phyloP scores from a whole-genome alignment of 371 early-diverging fungal genomes.

The Mucor piriformis region DNA sequence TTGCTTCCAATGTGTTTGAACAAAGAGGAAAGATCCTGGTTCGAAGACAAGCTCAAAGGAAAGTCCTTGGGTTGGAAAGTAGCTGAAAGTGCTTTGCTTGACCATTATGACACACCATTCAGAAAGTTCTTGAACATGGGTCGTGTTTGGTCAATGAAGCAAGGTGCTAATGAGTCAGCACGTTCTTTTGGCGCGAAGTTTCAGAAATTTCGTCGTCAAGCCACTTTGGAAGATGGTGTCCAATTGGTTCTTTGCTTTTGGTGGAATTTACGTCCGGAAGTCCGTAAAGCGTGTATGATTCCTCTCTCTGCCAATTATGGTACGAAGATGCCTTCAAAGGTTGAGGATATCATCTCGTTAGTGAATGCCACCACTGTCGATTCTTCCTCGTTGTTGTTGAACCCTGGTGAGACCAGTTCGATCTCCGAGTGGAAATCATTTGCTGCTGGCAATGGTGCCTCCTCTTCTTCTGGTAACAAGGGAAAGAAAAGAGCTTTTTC shows the following conservation, averaged over 20 bases:
- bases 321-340: neutral
- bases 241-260: neutral
- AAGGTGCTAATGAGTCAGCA: neutral
- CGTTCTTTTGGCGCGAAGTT: neutral
- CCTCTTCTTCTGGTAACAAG: no score
- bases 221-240: neutral
- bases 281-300: neutral
- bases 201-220: constrained; percentile 1
- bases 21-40: constrained; percentile 2
- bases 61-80: neutral
- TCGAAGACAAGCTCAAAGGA: neutral
- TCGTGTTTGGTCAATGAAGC: neutral
- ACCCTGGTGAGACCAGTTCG: neutral
- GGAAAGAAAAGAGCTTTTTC: no score
- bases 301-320: neutral
- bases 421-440: neutral
- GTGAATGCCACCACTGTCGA: neutral
- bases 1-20: constrained; percentile 3
- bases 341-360: neutral
- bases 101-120: constrained; percentile 5
- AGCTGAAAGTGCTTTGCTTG: neutral
- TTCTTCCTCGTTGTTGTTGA: neutral
- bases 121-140: constrained; percentile 4
- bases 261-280: neutral
- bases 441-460: neutral